Evolutionary conservation across 2,329 filamentous ascomycete species (phyloP).

Genomic region (Ciborinia camelliae): DNA sequence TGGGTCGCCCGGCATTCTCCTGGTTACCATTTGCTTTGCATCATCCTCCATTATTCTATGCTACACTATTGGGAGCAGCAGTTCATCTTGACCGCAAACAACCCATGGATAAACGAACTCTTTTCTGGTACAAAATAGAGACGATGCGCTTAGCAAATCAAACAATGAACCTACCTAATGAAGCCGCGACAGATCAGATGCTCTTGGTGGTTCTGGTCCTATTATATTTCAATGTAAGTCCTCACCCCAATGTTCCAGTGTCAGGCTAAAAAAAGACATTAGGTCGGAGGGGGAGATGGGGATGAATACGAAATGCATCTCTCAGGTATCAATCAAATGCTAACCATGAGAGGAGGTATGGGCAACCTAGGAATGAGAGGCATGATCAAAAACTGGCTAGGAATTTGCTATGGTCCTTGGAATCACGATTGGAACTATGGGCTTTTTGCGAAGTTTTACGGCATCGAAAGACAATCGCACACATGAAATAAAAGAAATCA

Average conservation of each 20-base stretch:
- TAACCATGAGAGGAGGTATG: slow-evolving; percentile 24
- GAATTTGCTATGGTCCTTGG: slow-evolving; percentile 28
- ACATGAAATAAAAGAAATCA: slow-evolving; percentile 11
- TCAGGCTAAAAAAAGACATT: neutral
- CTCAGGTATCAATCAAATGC: slow-evolving; percentile 29
- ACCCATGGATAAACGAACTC: slow-evolving; percentile 19
- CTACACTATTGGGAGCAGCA: slow-evolving; percentile 26
- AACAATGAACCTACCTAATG: slow-evolving; percentile 20
- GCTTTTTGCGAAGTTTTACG: slow-evolving; percentile 9
- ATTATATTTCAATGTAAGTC: slow-evolving; percentile 27
- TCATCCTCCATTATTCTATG: slow-evolving; percentile 28
- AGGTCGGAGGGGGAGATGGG: slow-evolving; percentile 25
- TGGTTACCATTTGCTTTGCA: slow-evolving; percentile 24
- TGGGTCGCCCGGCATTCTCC: slow-evolving; percentile 18
- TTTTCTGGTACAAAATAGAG: slow-evolving; percentile 27
- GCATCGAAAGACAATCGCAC: neutral
- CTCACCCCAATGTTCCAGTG: neutral
- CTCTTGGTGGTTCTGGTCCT: slow-evolving; percentile 28
- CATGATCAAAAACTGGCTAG: slow-evolving; percentile 27
- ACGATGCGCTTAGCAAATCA: slow-evolving; percentile 29
- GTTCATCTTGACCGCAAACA: slow-evolving; percentile 26
- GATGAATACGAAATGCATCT: slow-evolving; percentile 31
- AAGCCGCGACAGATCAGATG: slow-evolving; percentile 28
- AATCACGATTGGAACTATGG: slow-evolving; percentile 21
- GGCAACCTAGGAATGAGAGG: slow-evolving; percentile 26